phyloP scores from a whole-genome alignment of 2,329 filamentous ascomycete genomes.

The Hymenoscyphus albidus region DNA sequence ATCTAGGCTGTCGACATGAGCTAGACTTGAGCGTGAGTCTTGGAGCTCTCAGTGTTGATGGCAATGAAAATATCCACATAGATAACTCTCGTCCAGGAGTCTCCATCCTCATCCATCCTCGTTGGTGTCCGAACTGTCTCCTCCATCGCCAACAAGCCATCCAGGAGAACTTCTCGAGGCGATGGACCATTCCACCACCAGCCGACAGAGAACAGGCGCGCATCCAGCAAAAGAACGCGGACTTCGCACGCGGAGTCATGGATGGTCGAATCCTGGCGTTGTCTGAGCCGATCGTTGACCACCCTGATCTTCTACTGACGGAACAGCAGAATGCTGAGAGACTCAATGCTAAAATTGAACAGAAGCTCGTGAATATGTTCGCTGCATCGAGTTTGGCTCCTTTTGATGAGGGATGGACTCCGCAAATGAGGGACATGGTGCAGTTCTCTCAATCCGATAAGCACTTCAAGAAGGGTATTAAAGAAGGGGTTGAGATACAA shows the following conservation, averaged over 20 bases:
- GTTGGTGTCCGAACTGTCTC: background rate
- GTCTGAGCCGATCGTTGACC: background rate
- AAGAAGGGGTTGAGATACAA: background rate
- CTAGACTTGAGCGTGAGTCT: background rate
- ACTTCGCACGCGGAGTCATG: background rate
- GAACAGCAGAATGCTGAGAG: background rate
- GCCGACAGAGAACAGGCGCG: background rate
- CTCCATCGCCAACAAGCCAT: background rate
- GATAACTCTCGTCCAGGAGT: background rate
- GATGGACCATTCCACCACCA: background rate
- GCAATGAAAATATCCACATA: background rate
- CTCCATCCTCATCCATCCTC: background rate
- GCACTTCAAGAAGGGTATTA: background rate
- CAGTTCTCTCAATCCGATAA: background rate
- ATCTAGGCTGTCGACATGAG: background rate
- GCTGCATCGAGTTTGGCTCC: background rate
- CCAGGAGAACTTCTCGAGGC: background rate
- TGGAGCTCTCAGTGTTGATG: background rate
- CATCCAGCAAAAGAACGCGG: background rate
- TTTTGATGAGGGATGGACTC: background rate
- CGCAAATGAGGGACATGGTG: background rate
- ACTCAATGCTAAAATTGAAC: background rate
- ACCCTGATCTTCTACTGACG: background rate
- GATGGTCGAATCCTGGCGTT: background rate
- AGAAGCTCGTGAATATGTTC: background rate